Conservation (phyloP, 2,329 filamentous ascomycete genomes). For the Phaeosphaeriaceae sp. region DNA sequence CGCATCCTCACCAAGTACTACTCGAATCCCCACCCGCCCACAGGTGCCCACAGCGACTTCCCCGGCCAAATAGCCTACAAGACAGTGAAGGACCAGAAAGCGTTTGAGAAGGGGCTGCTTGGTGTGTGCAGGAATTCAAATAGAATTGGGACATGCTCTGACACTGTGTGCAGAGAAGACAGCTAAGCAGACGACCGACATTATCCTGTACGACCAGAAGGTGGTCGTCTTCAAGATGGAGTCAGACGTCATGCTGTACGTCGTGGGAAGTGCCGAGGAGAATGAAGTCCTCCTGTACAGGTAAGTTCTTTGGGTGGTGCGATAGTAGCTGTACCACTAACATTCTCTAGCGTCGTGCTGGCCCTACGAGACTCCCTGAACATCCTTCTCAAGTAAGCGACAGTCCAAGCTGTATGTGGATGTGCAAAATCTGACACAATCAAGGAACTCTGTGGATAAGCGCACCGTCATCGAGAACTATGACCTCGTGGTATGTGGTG, state of each 20-base stretch:
- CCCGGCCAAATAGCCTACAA: conserved; percentile 79
- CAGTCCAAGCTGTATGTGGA: background rate
- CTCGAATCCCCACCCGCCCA: conserved; percentile 70
- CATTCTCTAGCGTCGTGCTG: conserved; percentile 73
- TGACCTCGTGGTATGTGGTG: conserved; percentile 72
- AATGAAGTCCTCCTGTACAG: conserved; percentile 96
- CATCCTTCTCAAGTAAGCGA: conserved; percentile 88
- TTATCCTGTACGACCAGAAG: conserved; percentile 96
- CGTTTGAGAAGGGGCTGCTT: conserved; percentile 93
- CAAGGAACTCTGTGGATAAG: conserved; percentile 93
- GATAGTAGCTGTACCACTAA: conserved; percentile 12
- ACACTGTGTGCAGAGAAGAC: conserved; percentile 71
- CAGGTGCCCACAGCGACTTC: conserved; percentile 65
- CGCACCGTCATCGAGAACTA: conserved; percentile 98
- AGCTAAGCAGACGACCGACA: conserved; percentile 91
- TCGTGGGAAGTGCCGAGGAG: conserved; percentile 87
- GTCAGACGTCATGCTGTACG: conserved; percentile 95
- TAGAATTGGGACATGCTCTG: conserved; percentile 49
- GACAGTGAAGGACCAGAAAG: conserved; percentile 90
- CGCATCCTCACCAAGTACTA: conserved; percentile 97
- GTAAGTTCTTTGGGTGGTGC: conserved; percentile 13
- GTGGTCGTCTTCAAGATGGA: conserved; percentile 98
- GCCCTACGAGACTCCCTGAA: conserved; percentile 90
- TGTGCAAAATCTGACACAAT: background rate
- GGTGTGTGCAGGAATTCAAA: conserved; percentile 75